Percentiles rank a stretch among this genome's conserved stretches.
phyloP scores from a whole-genome alignment of 1,284 basidiomycete genomes.

The Ceratobasidium sp. region DNA sequence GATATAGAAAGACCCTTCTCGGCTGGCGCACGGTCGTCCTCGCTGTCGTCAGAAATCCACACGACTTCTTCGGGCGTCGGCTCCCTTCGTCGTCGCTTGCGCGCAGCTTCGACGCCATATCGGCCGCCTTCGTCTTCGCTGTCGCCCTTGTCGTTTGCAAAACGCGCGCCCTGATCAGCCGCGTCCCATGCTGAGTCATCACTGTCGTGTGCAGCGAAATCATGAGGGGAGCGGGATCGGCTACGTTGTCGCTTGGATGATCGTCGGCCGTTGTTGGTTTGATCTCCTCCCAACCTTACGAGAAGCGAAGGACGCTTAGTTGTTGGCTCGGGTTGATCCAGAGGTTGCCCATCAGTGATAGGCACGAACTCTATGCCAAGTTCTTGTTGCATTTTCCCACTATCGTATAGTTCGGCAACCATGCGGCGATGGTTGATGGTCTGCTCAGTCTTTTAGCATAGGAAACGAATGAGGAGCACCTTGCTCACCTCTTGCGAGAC shows the following conservation, averaged over 20 bases:
- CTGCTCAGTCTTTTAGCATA: conserved; percentile 50
- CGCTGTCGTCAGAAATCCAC: conserved; percentile 31
- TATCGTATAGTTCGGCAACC: conserved; percentile 73
- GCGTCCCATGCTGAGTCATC: conserved; percentile 53
- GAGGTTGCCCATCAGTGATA: background rate
- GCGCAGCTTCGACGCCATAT: conserved; percentile 18
- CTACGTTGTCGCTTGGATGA: conserved; percentile 30
- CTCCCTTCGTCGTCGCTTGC: conserved; percentile 15
- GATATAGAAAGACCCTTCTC: conserved; percentile 18
- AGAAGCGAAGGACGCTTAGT: background rate
- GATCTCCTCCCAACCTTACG: conserved; percentile 46
- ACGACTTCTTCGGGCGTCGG: background rate
- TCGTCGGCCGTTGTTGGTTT: conserved; percentile 19
- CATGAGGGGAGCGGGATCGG: conserved; percentile 38
- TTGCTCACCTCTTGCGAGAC: conserved; percentile 75
- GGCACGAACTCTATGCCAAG: conserved; percentile 56
- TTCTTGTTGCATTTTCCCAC: conserved; percentile 64
- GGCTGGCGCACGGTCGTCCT: background rate
- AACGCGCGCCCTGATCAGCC: conserved; percentile 53
- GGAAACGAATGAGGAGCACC: background rate
- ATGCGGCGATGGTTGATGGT: conserved; percentile 73
- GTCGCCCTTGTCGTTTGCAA: conserved; percentile 43
- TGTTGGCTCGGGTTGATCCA: background rate
- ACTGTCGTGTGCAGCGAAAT: conserved; percentile 43
- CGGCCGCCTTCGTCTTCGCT: conserved; percentile 22